Evolutionary conservation across 495 filamentous ascomycete species (phyloP), one percentile per base, ranked within the genome.

Genomic region (Annulohypoxylon stygium): DNA sequence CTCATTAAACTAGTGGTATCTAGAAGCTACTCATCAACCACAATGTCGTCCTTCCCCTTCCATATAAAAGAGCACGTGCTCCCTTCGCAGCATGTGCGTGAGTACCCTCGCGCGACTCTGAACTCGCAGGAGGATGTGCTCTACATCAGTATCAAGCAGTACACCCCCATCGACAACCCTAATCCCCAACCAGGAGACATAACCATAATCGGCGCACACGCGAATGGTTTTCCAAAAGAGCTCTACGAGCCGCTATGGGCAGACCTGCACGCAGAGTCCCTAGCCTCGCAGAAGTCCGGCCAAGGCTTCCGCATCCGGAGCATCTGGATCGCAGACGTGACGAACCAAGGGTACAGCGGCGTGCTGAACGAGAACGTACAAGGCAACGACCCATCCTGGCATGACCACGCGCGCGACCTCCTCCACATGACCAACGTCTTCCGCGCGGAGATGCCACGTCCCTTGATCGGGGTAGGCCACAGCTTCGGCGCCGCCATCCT

Each of bases 191-290:
- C 86, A 0, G 92, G 92, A 6, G 93, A 96, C 81, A 81, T 97
- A 6, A 97, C 93, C 36, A 91, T 97, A 74, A 87, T 97, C 63
- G 93, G 86, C 18, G 90, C 93, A 10, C 93, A 95, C 80, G 95
- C 93, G 10, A 97, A 95, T 82, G 93, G 92, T 57, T 95, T 97
- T 74, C 91, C 92, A n/a, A 97, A 97, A 90, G 95, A 93, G 82
- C 84, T 97, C 16, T 97, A 97, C 78, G 94, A 97, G 75, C 92
- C 94, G 3, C 85, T 97, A 3, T 97, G 92, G 90, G 92, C 91
- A 54, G 92, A 96, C 64, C 83, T 97, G 1, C 82, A 91, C 67
- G 71, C 77, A 2, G 78, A 80, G 4, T 85, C 88, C 7, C 14
- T 55, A 25, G 81, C 86, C 65, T 30, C 20, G 5, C 48, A 53